Evolutionary conservation across 2,329 filamentous ascomycete species (phyloP).

Genomic region (Teratosphaeria epicoccoides): DNA sequence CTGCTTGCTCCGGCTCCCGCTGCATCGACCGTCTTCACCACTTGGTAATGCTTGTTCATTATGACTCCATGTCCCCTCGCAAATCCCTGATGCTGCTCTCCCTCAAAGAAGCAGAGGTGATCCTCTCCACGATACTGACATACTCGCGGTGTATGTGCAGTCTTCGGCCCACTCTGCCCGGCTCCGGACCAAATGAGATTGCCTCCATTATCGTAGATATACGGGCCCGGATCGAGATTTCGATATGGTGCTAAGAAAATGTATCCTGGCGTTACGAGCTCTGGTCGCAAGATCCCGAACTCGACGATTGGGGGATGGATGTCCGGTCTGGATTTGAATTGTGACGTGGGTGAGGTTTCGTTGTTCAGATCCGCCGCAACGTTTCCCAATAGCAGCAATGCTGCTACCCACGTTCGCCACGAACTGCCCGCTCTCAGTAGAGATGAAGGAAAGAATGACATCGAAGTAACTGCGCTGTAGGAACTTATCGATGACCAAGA

Average conservation of each 20-base stretch:
- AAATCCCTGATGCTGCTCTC: constrained; percentile 42
- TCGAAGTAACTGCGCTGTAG: background rate
- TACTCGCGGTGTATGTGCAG: constrained; percentile 38
- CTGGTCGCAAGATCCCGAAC: constrained; percentile 23
- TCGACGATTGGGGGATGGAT: constrained; percentile 29
- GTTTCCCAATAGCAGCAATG: constrained; percentile 6
- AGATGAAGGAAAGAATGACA: constrained; percentile 1
- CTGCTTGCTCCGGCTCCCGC: constrained; percentile 31
- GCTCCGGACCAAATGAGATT: constrained; percentile 43
- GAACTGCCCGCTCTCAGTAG: background rate
- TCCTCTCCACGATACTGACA: constrained; percentile 39
- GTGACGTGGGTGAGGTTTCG: constrained; percentile 25
- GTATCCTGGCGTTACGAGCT: constrained; percentile 36
- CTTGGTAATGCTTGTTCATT: constrained; percentile 40
- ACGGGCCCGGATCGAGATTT: constrained; percentile 38
- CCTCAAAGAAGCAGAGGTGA: constrained; percentile 45
- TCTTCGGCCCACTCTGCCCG: constrained; percentile 39
- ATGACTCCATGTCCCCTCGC: constrained; percentile 43
- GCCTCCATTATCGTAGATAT: constrained; percentile 43
- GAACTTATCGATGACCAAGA: background rate
- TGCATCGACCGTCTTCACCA: constrained; percentile 37
- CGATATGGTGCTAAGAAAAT: constrained; percentile 43
- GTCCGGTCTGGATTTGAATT: constrained; percentile 30
- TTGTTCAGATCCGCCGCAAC: constrained; percentile 19
- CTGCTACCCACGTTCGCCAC: background rate